These are phyloP conservation scores for Inga leiocalycina DNA, from an alignment of 306 rosid genomes.

Conservation along the genomic window DNA sequence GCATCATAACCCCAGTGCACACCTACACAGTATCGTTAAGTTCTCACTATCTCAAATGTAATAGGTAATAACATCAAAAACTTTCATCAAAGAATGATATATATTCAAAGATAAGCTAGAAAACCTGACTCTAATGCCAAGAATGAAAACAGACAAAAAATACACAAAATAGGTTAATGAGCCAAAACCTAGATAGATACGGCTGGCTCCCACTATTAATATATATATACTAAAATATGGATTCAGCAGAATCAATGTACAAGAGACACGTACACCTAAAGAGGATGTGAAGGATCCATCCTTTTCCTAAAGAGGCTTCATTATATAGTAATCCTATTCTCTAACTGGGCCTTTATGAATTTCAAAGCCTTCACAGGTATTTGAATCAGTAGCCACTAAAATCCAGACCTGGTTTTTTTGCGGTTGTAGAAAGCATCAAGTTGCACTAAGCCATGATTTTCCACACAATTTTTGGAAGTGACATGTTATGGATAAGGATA, in stretches of 20 bases:
- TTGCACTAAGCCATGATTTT: background rate
- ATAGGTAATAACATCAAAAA: background rate
- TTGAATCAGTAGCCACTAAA: background rate
- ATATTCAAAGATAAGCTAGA: background rate
- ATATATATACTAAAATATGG: too few species aligned
- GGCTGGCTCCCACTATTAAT: background rate
- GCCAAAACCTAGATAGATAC: background rate
- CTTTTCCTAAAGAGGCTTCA: background rate
- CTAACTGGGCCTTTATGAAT: background rate
- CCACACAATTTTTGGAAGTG: background rate
- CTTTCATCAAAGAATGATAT: background rate
- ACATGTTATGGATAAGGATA: background rate
- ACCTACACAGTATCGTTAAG: constrained; percentile 50
- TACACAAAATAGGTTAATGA: background rate
- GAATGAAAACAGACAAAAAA: too few species aligned
- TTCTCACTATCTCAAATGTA: background rate
- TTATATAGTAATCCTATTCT: too few species aligned
- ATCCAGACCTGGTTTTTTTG: background rate
- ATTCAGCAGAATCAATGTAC: background rate
- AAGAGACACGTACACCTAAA: background rate
- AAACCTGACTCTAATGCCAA: too few species aligned
- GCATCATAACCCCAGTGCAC: constrained; percentile 99
- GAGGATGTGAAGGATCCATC: background rate
- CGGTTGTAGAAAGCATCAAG: background rate
- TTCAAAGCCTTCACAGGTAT: background rate